Evolutionary conservation across 306 rosid species (phyloP).

Genomic region (Begonia loranthoides): DNA sequence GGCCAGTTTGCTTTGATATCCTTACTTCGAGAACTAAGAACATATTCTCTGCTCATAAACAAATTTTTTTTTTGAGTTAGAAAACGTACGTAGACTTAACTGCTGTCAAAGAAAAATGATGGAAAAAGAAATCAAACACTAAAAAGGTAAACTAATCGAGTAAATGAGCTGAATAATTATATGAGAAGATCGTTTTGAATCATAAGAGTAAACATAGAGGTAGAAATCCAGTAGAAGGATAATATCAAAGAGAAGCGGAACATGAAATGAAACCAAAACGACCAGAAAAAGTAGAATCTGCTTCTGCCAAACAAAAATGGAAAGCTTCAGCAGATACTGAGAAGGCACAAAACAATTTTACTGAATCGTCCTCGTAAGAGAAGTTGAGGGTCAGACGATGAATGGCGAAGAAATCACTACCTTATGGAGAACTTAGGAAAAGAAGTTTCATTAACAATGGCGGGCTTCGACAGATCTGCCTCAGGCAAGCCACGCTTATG

Average conservation of each 20-base stretch:
- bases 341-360: background rate
- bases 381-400: background rate
- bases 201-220: too few relatives aligned
- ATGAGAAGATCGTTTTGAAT: background rate
- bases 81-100: background rate
- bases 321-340: background rate
- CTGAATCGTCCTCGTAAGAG: background rate
- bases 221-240: background rate
- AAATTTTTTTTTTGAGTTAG: background rate
- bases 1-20: slow-evolving; percentile 46
- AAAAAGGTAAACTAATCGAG: background rate
- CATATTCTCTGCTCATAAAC: slow-evolving; percentile 41
- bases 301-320: background rate
- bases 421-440: slow-evolving; percentile 43
- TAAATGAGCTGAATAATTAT: background rate
- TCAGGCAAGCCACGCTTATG: slow-evolving; percentile 17
- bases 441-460: slow-evolving; percentile 13
- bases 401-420: slow-evolving; percentile 11
- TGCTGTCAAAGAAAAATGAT: background rate
- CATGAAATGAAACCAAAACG: too few relatives aligned
- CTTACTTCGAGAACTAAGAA: slow-evolving; percentile 30
- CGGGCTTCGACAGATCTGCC: slow-evolving; percentile 26
- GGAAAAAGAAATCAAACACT: background rate
- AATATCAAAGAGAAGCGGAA: too few relatives aligned
- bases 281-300: too few relatives aligned